A percentile compares a stretch with the other conserved stretches of the same genome.
phyloP scores from a whole-genome alignment of 768 basidiomycete species.

The Lactarius psammicola region DNA sequence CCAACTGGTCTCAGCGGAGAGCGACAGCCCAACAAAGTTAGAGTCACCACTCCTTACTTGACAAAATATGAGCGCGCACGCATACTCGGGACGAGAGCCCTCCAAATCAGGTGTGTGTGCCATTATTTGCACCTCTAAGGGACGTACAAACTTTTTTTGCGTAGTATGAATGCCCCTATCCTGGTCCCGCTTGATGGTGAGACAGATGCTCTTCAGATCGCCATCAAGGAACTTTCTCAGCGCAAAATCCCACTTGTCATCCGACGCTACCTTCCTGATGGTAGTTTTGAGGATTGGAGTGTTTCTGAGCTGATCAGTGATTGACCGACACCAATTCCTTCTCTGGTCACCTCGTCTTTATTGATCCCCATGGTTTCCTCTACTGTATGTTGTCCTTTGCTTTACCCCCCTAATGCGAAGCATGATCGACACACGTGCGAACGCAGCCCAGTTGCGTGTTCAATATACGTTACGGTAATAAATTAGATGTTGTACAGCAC shows the following conservation, averaged over 20 bases:
- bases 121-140: background rate
- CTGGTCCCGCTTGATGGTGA: slow-evolving; percentile 97
- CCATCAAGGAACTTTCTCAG: slow-evolving; percentile 97
- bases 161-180: slow-evolving; percentile 98
- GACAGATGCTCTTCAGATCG: slow-evolving; percentile 98
- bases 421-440: background rate
- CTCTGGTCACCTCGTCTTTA: background rate
- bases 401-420: background rate
- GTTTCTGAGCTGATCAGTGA: slow-evolving; percentile 87
- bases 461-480: slow-evolving; percentile 29
- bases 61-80: slow-evolving; percentile 99
- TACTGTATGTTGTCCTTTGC: slow-evolving; percentile 6
- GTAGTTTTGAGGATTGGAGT: slow-evolving; percentile 93
- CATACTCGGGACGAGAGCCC: slow-evolving; percentile 91
- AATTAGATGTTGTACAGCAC: slow-evolving; percentile 26
- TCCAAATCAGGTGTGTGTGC: slow-evolving; percentile 90
- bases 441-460: slow-evolving; percentile 7
- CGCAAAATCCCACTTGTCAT: slow-evolving; percentile 98
- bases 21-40: slow-evolving; percentile 84
- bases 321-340: slow-evolving; percentile 37
- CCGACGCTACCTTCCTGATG: slow-evolving; percentile 94
- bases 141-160: slow-evolving; percentile 4
- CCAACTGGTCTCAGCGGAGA: slow-evolving; percentile 60
- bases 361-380: slow-evolving; percentile 16
- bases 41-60: slow-evolving; percentile 95